phyloP scores from a whole-genome alignment of 352 stramenopile species.

The Pythium biforme region DNA sequence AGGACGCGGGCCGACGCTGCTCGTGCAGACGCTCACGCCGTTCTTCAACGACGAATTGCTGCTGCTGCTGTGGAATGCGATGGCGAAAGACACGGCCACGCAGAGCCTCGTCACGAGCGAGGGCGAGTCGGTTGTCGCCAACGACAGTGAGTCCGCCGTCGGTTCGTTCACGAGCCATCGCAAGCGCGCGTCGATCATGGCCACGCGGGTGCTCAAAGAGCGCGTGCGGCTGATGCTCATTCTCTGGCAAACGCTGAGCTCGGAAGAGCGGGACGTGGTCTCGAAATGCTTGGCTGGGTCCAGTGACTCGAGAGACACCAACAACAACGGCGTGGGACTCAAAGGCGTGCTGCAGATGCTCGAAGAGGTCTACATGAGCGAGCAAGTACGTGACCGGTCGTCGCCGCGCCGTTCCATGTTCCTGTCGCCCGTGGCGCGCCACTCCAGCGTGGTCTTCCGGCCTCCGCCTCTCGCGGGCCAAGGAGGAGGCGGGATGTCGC shows the following conservation, averaged over 20 bases:
- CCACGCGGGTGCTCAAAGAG: conserved; percentile 55
- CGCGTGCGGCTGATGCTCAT: conserved; percentile 53
- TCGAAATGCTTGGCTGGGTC: conserved; percentile 31
- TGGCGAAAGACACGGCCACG: conserved; percentile 31
- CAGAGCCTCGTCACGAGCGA: neutral
- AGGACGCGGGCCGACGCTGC: conserved; percentile 14
- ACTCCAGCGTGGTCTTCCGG: conserved; percentile 15
- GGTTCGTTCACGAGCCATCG: conserved; percentile 11
- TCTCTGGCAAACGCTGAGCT: conserved; percentile 51
- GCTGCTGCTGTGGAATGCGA: conserved; percentile 62
- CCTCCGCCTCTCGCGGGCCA: neutral
- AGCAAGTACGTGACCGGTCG: conserved; percentile 42
- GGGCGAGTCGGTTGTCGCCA: neutral
- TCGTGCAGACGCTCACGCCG: conserved; percentile 46
- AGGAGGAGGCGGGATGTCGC: neutral
- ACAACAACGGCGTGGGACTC: conserved; percentile 23
- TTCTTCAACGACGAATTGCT: conserved; percentile 60
- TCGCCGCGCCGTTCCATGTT: conserved; percentile 21
- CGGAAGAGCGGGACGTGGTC: conserved; percentile 46
- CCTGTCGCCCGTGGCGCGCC: conserved; percentile 13
- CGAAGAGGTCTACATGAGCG: conserved; percentile 59
- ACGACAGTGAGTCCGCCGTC: neutral
- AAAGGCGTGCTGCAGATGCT: conserved; percentile 47
- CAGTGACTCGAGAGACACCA: neutral
- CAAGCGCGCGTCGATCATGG: conserved; percentile 40